Conservation (phyloP, 768 basidiomycete species). For the Rhodotorula graminis region DNA sequence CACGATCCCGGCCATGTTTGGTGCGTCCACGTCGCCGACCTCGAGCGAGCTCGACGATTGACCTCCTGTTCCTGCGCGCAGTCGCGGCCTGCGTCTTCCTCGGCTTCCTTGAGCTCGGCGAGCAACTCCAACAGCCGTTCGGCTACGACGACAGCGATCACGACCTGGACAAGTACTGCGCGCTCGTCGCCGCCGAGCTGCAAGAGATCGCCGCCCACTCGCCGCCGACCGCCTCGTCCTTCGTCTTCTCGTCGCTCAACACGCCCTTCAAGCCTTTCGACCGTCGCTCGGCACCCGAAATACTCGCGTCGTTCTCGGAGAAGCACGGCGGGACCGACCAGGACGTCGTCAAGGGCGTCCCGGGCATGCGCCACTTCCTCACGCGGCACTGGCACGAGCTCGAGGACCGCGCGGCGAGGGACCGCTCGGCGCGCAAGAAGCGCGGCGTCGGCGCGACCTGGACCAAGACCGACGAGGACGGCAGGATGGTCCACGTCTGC, state of each 20-base stretch:
- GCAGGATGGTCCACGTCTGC: neutral
- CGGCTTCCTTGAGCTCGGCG: slow-evolving; percentile 47
- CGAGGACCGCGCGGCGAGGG: slow-evolving; percentile 17
- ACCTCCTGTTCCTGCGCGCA: neutral
- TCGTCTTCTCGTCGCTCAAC: slow-evolving; percentile 59
- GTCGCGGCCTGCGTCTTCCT: slow-evolving; percentile 21
- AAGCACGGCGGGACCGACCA: slow-evolving; percentile 48
- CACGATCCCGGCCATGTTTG: slow-evolving; percentile 42
- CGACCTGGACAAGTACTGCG: slow-evolving; percentile 62
- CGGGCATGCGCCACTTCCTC: slow-evolving; percentile 17
- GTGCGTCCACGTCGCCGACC: slow-evolving; percentile 16
- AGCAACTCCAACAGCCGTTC: slow-evolving; percentile 46
- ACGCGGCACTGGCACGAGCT: slow-evolving; percentile 18
- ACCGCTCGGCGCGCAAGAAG: neutral
- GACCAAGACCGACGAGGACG: neutral
- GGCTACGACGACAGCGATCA: slow-evolving; percentile 44
- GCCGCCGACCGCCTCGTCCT: slow-evolving; percentile 54
- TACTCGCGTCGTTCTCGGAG: slow-evolving; percentile 47
- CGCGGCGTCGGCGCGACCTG: neutral
- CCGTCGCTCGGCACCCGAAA: slow-evolving; percentile 57
- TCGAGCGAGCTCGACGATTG: too few species aligned
- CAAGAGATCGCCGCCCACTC: slow-evolving; percentile 65
- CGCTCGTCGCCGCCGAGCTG: slow-evolving; percentile 62
- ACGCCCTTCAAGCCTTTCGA: slow-evolving; percentile 68
- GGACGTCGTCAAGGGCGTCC: slow-evolving; percentile 16